Evolutionary conservation across 2,329 filamentous ascomycete genomes (phyloP), one percentile per base, ranked within the genome.

Genomic region (Neospermospora avenae): DNA sequence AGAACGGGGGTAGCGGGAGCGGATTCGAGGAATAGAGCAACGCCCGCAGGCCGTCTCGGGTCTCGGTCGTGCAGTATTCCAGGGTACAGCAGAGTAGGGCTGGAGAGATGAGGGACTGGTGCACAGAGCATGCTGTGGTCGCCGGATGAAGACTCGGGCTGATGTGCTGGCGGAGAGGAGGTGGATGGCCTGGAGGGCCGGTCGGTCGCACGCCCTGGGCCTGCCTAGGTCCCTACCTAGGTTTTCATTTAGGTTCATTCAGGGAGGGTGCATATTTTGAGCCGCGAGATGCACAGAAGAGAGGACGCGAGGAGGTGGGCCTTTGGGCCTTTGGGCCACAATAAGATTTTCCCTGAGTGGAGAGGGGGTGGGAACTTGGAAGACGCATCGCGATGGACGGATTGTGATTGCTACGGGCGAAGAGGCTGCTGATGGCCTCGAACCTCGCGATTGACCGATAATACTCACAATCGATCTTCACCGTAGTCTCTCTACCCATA

Each of bases 161-260:
- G 45, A 39, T 59, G 58, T 59, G 60, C 51, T 60, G 57, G 54
- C 52, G 39, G 35, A 35, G 22, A n/a, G n/a, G n/a, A n/a, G n/a
- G 35, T 39, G 39, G 34, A 41, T 25, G 45, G 44, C 35, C 51
- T 22, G 44, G 54, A 18, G n/a, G n/a, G n/a, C n/a, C n/a, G n/a
- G 28, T 10, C 41, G 48, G 41, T 49, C 48, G 54, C 57, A 39
- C 53, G 53, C 56, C 39, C 46, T 56, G 39, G 22, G n/a, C 34
- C n/a, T n/a, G n/a, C n/a, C n/a, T n/a, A n/a, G n/a, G n/a, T n/a
- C n/a, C n/a, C n/a, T n/a, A n/a, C n/a, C n/a, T n/a, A n/a, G n/a
- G n/a, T n/a, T n/a, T n/a, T n/a, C n/a, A n/a, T n/a, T n/a, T n/a
- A n/a, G n/a, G n/a, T n/a, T n/a, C 55, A 51, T 52, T 52, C n/a